Base-by-base conservation (phyloP, 345 rosid genomes). In the Murraya koenigii region DNA sequence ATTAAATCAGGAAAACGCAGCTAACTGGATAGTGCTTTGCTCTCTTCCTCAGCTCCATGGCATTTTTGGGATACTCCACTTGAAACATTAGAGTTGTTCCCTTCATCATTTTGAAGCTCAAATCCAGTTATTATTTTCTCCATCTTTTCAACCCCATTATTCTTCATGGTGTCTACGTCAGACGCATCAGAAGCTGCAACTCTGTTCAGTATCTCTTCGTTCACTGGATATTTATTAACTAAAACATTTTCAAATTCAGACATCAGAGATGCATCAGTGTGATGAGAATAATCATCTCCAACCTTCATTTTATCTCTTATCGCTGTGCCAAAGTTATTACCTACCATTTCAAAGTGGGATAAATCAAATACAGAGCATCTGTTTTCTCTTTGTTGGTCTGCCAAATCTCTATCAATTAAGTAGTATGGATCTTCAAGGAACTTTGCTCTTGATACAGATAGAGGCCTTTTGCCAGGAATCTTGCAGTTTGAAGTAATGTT, bases 391-490 rank as follows among this genome's bases (percentile, higher is more conserved):
- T 35, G 52, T 78, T 61, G 69, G 72, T 60, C 69, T 63, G 41
- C 80, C 11, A 61, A 36, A 55, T 63, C 80, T 76, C 76, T 67
- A 60, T 38, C 20, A 44, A 76, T 77, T 33, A 77, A 41, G 68
- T 25, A 76, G 70, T 35, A 54, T 67, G 77, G 78, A 49, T 83
- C 88, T 67, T 84, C 86, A 55, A 71, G n/a, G 55, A 26, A 47
- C 22, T 64, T 59, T 36, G 19, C 71, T 71, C 58, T n/a, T 22
- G 64, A 63, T 33, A 44, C 61, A 39, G 38, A 8, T 39, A 17
- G 60, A 38, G 56, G 25, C 39, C 56, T 69, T 73, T 20, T 44
- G 59, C 20, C 25, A 58, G 69, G 23, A 22, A 39, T 41, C 67
- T 68, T 44, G 55, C 56, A 3, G 74, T 39, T 47, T 7, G 69